Base-by-base conservation (phyloP, 768 basidiomycete genomes). In the Daedalea quercina region DNA sequence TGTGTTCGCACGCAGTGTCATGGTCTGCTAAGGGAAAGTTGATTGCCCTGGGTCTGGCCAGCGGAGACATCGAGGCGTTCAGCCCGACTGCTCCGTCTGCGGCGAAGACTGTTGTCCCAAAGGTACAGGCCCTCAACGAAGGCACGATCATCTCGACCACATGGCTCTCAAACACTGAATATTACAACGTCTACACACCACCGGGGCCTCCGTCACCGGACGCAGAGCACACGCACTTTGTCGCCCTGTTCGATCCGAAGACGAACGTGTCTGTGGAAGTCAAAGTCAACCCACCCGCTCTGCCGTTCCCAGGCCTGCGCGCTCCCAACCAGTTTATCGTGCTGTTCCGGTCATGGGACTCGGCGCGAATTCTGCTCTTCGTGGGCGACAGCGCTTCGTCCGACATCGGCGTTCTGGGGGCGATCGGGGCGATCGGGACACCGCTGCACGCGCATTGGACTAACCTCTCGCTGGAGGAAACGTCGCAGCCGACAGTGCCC, bases 1-100 rank as follows among this genome's bases (percentile, higher is more conserved):
- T 24, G 59, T 56, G 17, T 41, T 9, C 22, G n/a, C 49, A 43
- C 49, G 11, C 52, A 91, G 90, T 85, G 9, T 79, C 85, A 12
- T 92, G 90, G 89, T 91, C 89, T 2, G 86, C 89, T 1, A 90
- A 89, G 65, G 90, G 89, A 43, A 92, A 89, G 63, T 89, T 91
- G 52, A 73, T 92, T 40, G 87, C 87, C 1, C 77, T 92, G 44
- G 90, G 85, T 22, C 68, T 90, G 15, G 78, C 78, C 57, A 76
- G 73, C 19, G 88, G 89, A 2, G 84, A 85, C 50, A 82, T 91
- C 35, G 64, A 87, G 40, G 82, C 86, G 0, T 90, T 81, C 63
- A 73, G 77, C 35, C 75, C 84, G 22, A 71, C 71, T 11, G 79
- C 80, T 51, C 79, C 79, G 9, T 68, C 76, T 4, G 67, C 71